These are phyloP conservation scores for Mrakia gelida DNA, from an alignment of 768 basidiomycete species.

Conservation along the genomic window DNA sequence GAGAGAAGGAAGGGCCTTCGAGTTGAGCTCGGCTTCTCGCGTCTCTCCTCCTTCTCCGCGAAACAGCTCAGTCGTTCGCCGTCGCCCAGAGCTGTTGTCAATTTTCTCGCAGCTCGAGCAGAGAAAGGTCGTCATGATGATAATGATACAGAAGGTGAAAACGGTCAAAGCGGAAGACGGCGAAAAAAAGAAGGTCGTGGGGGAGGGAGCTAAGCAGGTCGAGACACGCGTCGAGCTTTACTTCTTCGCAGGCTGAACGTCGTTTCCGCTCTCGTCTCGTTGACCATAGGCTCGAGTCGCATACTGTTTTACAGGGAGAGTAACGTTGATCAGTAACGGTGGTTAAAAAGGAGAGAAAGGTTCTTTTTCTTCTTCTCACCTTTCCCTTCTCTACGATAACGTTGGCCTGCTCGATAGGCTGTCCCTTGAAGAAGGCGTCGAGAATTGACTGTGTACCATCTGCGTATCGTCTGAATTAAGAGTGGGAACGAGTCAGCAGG, in stretches of 20 bases:
- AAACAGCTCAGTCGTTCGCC: not conserved
- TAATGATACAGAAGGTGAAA: not conserved
- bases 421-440: conserved; percentile 43
- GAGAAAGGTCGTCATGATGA: not conserved
- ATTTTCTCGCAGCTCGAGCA: not conserved
- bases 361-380: too few species aligned
- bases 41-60: not conserved
- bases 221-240: not conserved
- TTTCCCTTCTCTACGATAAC: conserved; percentile 70
- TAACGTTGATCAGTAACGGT: not conserved
- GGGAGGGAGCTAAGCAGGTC: not conserved
- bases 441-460: conserved; percentile 65
- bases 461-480: conserved; percentile 59
- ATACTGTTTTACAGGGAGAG: not conserved
- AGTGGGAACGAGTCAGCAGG: not conserved
- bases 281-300: conserved; percentile 25
- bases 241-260: conserved; percentile 2
- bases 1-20: too few species aligned
- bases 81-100: not conserved
- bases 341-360: not conserved
- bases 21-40: not conserved
- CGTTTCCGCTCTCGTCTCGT: conserved; percentile 15
- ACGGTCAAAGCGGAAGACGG: not conserved
- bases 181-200: not conserved
- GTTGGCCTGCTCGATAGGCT: conserved; percentile 58